phyloP scores from a whole-genome alignment of 306 rosid genomes.

The apple (Malus domestica) region DNA sequence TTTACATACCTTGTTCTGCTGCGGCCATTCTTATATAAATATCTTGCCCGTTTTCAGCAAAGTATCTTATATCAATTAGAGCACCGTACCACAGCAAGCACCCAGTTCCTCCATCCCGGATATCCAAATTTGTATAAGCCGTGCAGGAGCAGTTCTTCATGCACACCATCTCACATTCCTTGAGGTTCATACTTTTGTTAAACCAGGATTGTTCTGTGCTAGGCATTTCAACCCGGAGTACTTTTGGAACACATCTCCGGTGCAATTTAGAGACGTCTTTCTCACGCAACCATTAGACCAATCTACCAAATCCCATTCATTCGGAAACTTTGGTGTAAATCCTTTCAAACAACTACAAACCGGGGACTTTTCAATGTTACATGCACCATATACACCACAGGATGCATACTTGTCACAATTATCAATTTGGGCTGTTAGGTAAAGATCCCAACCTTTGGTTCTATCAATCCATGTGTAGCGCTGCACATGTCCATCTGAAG shows the following conservation, averaged over 20 bases:
- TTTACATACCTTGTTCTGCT: not conserved
- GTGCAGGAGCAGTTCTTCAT: slow-evolving; percentile 35
- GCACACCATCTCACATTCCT: slow-evolving; percentile 26
- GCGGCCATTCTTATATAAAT: slow-evolving; percentile 3
- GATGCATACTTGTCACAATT: slow-evolving; percentile 33
- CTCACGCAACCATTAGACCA: slow-evolving; percentile 40
- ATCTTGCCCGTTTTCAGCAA: not conserved
- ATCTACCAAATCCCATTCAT: slow-evolving; percentile 13
- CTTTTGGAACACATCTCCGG: slow-evolving; percentile 19
- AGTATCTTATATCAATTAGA: slow-evolving; percentile 23
- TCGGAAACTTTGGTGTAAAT: slow-evolving; percentile 20
- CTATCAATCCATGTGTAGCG: slow-evolving; percentile 8
- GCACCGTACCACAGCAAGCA: slow-evolving; percentile 34
- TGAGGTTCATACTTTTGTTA: slow-evolving; percentile 14
- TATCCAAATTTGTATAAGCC: slow-evolving; percentile 30
- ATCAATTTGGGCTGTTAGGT: not conserved
- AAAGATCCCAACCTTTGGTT: not conserved
- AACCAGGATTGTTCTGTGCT: slow-evolving; percentile 3
- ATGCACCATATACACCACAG: slow-evolving; percentile 40
- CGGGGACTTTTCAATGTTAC: not conserved
- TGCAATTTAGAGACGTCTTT: slow-evolving; percentile 20
- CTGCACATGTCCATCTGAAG: not conserved
- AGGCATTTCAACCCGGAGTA: slow-evolving; percentile 23
- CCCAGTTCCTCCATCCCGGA: slow-evolving; percentile 22
- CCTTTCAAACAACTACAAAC: slow-evolving; percentile 14